Evolutionary conservation across 2,329 filamentous ascomycete species (phyloP), one percentile per base, ranked within the genome.

Genomic region (Penicillium capsulatum): DNA sequence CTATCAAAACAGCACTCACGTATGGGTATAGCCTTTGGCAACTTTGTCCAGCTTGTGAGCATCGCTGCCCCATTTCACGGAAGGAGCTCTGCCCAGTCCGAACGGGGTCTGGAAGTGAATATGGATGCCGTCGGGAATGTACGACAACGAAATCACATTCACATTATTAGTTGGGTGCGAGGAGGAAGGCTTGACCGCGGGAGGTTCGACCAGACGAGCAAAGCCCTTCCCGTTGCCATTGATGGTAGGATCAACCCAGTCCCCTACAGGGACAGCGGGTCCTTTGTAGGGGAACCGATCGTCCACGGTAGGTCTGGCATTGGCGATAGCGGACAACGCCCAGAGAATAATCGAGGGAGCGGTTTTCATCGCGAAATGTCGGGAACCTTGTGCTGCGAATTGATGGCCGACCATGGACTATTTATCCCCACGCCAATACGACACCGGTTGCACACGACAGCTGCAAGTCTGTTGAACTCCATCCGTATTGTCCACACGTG

Each of bases 31-130:
- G 10, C 73, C 72, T 15, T 51, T 61, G 1, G 65, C 64, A 11
- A 50, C 59, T 15, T 65, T 51, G 41, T 53, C 47, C 48, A 75
- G 48, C 4, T 59, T 42, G 8, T 50, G 29, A 1, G 61, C 53
- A 38, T 47, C 44, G 20, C 50, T 60, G 8, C 73, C 73, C 68
- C 70, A 76, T 13, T 60, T 55, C 3, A 76, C 60, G 1, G 61
- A 55, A 0, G 73, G 73, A 3, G 57, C 47, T n/a, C 50, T 54
- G 10, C 67, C 70, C n/a, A 76, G 55, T 5, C 73, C 73, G 47
- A 75, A 76, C 0, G 73, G 71, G 0, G 73, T 76, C 58, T 76
- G 73, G 53, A 67, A 76, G 56, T 76, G 73, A 39, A 76, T 66
- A 51, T 73, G 73, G 52, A 76, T 69, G 22, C 73, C 73, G 34